phyloP scores from a whole-genome alignment of 331 rosid genomes.

The Telfairia occidentalis region DNA sequence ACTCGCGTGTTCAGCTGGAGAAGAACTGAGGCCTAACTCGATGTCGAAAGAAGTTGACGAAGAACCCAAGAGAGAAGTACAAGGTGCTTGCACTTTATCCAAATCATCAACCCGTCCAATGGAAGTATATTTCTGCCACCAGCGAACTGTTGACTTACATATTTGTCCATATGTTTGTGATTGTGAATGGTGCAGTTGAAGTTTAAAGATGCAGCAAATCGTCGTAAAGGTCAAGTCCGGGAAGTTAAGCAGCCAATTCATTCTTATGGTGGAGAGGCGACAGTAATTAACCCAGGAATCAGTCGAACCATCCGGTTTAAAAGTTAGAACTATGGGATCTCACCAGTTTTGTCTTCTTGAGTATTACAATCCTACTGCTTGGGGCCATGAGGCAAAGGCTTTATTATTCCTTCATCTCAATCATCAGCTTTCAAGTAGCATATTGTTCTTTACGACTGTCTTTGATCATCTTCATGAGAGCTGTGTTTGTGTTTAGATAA shows the following conservation, averaged over 20 bases:
- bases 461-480: neutral
- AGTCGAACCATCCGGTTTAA: conserved; percentile 55
- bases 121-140: neutral
- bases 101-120: neutral
- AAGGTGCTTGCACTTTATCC: conserved; percentile 36
- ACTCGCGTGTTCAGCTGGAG: conserved; percentile 38
- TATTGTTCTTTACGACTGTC: neutral
- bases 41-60: conserved; percentile 43
- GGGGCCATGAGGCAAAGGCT: neutral
- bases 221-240: conserved; percentile 49
- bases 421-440: neutral
- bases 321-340: conserved; percentile 9
- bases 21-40: conserved; percentile 81
- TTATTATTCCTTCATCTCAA: neutral
- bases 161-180: neutral
- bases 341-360: neutral
- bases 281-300: conserved; percentile 56
- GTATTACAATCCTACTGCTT: neutral
- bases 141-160: neutral
- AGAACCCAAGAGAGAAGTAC: conserved; percentile 92
- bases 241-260: conserved; percentile 31
- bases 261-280: conserved; percentile 57
- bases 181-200: conserved; percentile 32
- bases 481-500: neutral
- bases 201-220: conserved; percentile 47